Conservation (phyloP, 2,329 filamentous ascomycete species). For the Aspergillus fischeri region DNA sequence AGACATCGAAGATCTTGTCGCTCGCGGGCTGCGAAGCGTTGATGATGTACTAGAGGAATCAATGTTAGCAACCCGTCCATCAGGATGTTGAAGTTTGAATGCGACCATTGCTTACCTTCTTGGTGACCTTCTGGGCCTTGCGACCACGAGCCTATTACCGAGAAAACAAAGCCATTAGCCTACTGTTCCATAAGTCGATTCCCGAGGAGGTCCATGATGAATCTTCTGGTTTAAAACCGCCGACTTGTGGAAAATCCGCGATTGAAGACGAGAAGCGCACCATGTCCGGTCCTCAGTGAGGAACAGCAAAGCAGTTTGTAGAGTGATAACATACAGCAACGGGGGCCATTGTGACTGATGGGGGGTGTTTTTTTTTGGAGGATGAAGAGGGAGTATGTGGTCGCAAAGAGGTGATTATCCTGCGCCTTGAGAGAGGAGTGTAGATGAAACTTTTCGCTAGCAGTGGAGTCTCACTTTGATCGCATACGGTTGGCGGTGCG, state of each 20-base stretch:
- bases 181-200: conserved; percentile 66
- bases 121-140: conserved; percentile 48
- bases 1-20: conserved; percentile 99
- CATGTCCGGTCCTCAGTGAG: conserved; percentile 42
- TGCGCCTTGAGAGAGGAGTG: conserved; percentile 56
- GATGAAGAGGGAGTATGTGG: conserved; percentile 30
- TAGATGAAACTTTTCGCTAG: conserved; percentile 18
- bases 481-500: conserved; percentile 19
- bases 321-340: conserved; percentile 70
- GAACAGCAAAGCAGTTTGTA: conserved; percentile 87
- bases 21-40: conserved; percentile 96
- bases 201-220: conserved; percentile 11
- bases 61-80: conserved; percentile 2
- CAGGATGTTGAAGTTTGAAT: conserved; percentile 1
- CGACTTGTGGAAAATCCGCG: conserved; percentile 16
- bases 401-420: conserved; percentile 89
- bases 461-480: conserved; percentile 23
- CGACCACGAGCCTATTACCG: conserved; percentile 41
- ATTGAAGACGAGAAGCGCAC: conserved; percentile 22
- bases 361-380: conserved; percentile 24
- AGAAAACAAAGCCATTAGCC: conserved; percentile 71
- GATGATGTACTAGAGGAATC: conserved; percentile 77
- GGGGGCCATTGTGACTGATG: conserved; percentile 71
- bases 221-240: conserved; percentile 1
- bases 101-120: conserved; percentile 38